Percentiles rank a stretch among this genome's conserved stretches.
Conservation (phyloP, 352 stramenopile species). For the Elongisporangium prolatum region DNA sequence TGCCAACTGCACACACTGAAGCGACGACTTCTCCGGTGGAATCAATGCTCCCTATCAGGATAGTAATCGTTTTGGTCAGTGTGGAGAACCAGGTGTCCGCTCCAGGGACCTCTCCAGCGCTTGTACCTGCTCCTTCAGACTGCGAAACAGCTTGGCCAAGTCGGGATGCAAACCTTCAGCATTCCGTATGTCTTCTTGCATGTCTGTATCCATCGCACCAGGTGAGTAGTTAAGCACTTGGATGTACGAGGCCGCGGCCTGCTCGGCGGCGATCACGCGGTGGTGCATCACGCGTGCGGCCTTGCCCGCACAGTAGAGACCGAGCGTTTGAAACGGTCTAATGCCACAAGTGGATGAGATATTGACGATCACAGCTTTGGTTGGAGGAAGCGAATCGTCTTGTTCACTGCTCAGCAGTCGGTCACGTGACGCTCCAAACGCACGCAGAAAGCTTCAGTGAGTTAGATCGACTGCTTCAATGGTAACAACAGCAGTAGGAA, state of each 20-base stretch:
- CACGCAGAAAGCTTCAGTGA: constrained; percentile 20
- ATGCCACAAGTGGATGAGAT: constrained; percentile 65
- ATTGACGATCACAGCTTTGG: constrained; percentile 48
- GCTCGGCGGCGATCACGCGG: constrained; percentile 38
- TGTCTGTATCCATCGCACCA: constrained; percentile 67
- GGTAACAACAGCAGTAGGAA: too few species aligned
- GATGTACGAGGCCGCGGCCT: constrained; percentile 16
- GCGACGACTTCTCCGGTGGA: constrained; percentile 27
- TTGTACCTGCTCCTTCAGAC: constrained; percentile 18
- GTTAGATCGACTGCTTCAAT: too few species aligned
- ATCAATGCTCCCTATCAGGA: constrained; percentile 26
- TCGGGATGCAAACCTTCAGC: constrained; percentile 12
- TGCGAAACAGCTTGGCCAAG: constrained; percentile 21
- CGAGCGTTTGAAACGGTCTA: constrained; percentile 45
- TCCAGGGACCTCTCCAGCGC: neutral
- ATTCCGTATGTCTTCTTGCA: constrained; percentile 40
- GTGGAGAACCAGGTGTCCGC: too few species aligned
- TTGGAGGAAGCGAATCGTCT: neutral
- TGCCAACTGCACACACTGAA: constrained; percentile 33
- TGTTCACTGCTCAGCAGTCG: constrained; percentile 5
- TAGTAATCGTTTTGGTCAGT: neutral
- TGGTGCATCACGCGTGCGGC: constrained; percentile 71
- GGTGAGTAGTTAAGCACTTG: constrained; percentile 66
- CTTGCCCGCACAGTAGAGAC: constrained; percentile 63
- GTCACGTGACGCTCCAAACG: constrained; percentile 24